phyloP scores from a whole-genome alignment of 768 basidiomycete species.

The Tylopilus subfusipes region DNA sequence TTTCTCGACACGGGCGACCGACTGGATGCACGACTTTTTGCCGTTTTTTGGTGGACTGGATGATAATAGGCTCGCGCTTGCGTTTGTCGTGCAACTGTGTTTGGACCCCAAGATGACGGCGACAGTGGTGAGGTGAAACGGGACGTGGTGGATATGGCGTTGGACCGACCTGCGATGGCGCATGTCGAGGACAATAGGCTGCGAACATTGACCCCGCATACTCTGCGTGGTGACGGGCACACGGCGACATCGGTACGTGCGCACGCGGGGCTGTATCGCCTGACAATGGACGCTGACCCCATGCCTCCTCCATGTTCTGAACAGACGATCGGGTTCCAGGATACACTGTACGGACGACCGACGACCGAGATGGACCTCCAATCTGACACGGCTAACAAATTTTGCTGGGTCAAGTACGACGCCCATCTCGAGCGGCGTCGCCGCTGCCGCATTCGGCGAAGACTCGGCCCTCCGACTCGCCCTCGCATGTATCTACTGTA shows the following conservation, averaged over 20 bases:
- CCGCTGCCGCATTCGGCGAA: too few relatives aligned
- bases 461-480: too few relatives aligned
- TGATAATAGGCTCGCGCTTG: conserved; percentile 81
- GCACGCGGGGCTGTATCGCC: too few relatives aligned
- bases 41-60: conserved; percentile 96
- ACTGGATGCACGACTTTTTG: conserved; percentile 65
- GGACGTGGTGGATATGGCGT: conserved; percentile 29
- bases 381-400: conserved; percentile 81
- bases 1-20: conserved; percentile 66
- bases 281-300: too few relatives aligned
- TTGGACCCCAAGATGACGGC: conserved; percentile 63
- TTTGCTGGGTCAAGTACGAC: conserved; percentile 72
- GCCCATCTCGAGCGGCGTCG: too few relatives aligned
- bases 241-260: conserved; percentile 9
- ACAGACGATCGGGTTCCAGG: conserved; percentile 44
- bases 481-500: too few relatives aligned
- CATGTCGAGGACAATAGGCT: conserved; percentile 16
- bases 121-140: conserved; percentile 64
- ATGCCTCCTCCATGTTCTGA: too few relatives aligned
- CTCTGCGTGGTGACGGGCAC: not conserved
- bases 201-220: not conserved
- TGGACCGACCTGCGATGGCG: conserved; percentile 25
- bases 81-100: conserved; percentile 83
- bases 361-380: conserved; percentile 65
- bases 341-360: conserved; percentile 66